Conservation (phyloP, 2,329 filamentous ascomycete species). For the Cordyceps tenuipes region DNA sequence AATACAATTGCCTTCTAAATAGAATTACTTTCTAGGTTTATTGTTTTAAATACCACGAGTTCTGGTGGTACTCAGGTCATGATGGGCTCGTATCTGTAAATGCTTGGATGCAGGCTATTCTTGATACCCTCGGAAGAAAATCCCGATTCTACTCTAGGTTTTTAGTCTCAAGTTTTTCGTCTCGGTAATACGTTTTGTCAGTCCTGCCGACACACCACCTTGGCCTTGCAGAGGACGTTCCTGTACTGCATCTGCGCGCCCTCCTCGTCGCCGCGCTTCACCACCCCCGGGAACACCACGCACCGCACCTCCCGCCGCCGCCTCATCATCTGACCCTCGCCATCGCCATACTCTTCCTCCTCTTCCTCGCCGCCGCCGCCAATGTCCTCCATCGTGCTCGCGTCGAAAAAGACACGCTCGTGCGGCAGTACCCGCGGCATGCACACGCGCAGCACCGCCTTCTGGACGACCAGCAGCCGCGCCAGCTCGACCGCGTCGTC, state of each 20-base stretch:
- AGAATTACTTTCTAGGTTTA: too few species aligned
- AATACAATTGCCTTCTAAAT: too few species aligned
- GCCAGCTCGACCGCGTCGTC: slow-evolving; percentile 47
- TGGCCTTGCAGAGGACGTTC: slow-evolving; percentile 59
- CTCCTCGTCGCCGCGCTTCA: slow-evolving; percentile 57
- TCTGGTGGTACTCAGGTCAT: too few species aligned
- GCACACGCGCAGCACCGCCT: slow-evolving; percentile 46
- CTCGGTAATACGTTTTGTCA: neutral
- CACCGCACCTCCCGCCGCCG: slow-evolving; percentile 45
- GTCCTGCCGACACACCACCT: slow-evolving; percentile 50
- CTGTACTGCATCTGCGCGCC: slow-evolving; percentile 51
- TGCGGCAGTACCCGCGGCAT: slow-evolving; percentile 48
- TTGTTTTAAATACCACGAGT: too few species aligned
- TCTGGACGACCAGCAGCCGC: slow-evolving; percentile 48
- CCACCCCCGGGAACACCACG: slow-evolving; percentile 55
- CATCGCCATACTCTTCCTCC: slow-evolving; percentile 41
- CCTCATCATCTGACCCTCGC: slow-evolving; percentile 38
- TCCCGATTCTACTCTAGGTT: too few species aligned
- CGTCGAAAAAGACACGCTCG: slow-evolving; percentile 48
- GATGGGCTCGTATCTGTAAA: too few species aligned
- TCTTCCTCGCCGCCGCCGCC: slow-evolving; percentile 53
- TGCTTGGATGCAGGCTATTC: too few species aligned
- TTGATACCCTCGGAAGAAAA: too few species aligned
- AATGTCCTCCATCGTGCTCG: slow-evolving; percentile 56
- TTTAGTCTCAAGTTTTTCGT: too few species aligned